Evolutionary conservation across 2,329 filamentous ascomycete genomes (phyloP).

Genomic region (Aspergillus latus): DNA sequence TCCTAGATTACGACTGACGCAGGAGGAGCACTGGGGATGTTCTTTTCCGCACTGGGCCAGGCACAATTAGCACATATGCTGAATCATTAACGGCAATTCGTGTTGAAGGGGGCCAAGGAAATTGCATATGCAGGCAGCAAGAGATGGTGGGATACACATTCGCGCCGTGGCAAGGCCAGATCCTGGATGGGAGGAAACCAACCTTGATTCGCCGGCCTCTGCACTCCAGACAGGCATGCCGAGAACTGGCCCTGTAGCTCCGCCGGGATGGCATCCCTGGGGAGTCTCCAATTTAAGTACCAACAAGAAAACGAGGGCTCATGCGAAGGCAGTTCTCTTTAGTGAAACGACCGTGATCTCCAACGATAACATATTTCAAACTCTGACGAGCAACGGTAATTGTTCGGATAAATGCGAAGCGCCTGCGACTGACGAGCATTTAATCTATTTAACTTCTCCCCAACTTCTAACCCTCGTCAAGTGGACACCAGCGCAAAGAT

Average conservation of each 20-base stretch:
- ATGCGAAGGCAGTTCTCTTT: slow-evolving; percentile 1
- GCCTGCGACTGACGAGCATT: slow-evolving; percentile 12
- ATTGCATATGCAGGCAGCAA: neutral
- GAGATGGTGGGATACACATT: neutral
- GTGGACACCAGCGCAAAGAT: slow-evolving; percentile 14
- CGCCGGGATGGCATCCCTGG: slow-evolving; percentile 22
- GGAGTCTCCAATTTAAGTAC: neutral
- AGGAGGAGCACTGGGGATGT: slow-evolving; percentile 20
- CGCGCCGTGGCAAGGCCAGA: neutral
- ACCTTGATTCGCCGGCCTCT: slow-evolving; percentile 24
- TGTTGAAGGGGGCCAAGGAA: neutral
- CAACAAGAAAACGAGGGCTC: neutral
- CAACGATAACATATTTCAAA: slow-evolving; percentile 3
- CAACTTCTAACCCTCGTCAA: slow-evolving; percentile 5
- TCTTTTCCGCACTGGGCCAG: slow-evolving; percentile 18
- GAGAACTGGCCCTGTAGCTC: slow-evolving; percentile 17
- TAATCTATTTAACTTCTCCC: slow-evolving; percentile 20
- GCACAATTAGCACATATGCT: slow-evolving; percentile 15
- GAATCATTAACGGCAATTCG: neutral
- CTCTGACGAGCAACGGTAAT: neutral
- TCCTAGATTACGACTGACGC: slow-evolving; percentile 17
- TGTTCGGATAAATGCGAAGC: neutral
- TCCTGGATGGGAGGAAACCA: slow-evolving; percentile 8
- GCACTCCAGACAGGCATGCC: slow-evolving; percentile 23
- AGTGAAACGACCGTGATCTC: neutral